Conservation (phyloP, 1,284 basidiomycete genomes). For the Microstroma glucosiphilum region DNA sequence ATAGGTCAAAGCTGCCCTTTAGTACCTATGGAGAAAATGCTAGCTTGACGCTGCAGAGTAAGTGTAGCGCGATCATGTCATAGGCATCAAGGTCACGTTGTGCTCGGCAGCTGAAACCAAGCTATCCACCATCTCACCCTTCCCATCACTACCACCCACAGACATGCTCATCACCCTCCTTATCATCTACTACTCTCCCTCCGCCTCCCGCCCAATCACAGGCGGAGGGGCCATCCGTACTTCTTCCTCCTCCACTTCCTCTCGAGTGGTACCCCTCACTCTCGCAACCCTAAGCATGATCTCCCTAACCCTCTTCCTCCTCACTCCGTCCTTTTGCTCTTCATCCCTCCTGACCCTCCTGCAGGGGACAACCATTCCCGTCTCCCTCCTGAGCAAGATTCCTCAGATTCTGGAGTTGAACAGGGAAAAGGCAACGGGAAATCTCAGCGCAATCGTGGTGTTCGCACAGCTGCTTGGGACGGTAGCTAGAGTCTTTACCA, state of each 20-base stretch:
- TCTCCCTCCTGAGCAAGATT: slow-evolving; percentile 46
- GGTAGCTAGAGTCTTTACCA: slow-evolving; percentile 47
- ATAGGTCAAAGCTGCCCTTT: slow-evolving; percentile 76
- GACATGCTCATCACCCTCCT: slow-evolving; percentile 48
- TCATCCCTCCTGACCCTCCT: slow-evolving; percentile 28
- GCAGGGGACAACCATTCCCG: slow-evolving; percentile 45
- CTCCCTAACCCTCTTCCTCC: slow-evolving; percentile 63
- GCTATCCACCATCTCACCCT: neutral
- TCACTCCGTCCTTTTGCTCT: slow-evolving; percentile 30
- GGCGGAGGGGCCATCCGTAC: neutral
- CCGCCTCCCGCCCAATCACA: slow-evolving; percentile 56
- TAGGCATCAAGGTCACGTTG: neutral
- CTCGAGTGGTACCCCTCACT: slow-evolving; percentile 52
- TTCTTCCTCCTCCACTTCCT: neutral
- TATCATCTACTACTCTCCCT: slow-evolving; percentile 40
- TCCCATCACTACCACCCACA: slow-evolving; percentile 7
- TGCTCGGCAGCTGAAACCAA: neutral
- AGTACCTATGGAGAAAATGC: slow-evolving; percentile 71
- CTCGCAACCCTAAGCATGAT: slow-evolving; percentile 77
- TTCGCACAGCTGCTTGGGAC: slow-evolving; percentile 48
- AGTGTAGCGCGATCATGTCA: slow-evolving; percentile 7
- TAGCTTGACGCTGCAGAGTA: slow-evolving; percentile 46
- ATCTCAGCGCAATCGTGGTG: slow-evolving; percentile 47
- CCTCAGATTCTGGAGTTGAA: slow-evolving; percentile 48
- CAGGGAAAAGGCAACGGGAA: slow-evolving; percentile 39